Base-by-base conservation (phyloP, 2,329 filamentous ascomycete genomes). In the Passalora sequoiae region DNA sequence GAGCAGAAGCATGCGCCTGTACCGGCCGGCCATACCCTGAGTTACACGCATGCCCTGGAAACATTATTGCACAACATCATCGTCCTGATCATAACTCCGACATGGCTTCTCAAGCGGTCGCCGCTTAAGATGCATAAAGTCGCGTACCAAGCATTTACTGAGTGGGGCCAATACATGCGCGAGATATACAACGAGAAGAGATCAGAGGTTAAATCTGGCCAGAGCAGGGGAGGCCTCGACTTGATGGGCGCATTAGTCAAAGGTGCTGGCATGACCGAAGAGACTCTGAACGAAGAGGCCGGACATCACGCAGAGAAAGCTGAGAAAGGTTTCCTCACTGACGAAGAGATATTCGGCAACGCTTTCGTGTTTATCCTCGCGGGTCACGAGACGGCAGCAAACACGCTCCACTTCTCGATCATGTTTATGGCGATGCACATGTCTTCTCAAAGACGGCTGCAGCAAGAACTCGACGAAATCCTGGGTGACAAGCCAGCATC, bases 331-430 rank as follows among this genome's bases (percentile, higher is more conserved):
- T 61, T 64, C 13, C 63, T 84, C n/a, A 71, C 66, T 4, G 76
- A 81, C 50, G 72, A 73, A 4, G 83, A 89, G 43, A 82, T 89
- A 46, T 67, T 85, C 20, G 83, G 84, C 38, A 89, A 89, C 58
- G 79, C 83, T 16, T 77, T 77, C 46, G 70, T 76, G 37, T 67
- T 78, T 47, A 74, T 77, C 47, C 71, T 89, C 1, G 86, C 86
- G 0, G 86, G 86, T 9, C 85, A 92, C 64, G 86, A 92, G 64
- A 89, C 86, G 1, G 84, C 84, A 2, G 85, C 85, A 36, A 87
- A 86, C 62, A 76, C 78, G 3, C 70, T 89, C 28, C 83, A 89
- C 65, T 89, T 86, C 60, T 73, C 80, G 2, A 65, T 89, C 3
- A 60, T 87, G 25, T 74, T 80, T 54, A 74, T 91, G 4, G 86